A percentile compares a stretch with the other conserved stretches of the same genome.
phyloP scores from a whole-genome alignment of 768 basidiomycete species.

The Hortiboletus campestris region DNA sequence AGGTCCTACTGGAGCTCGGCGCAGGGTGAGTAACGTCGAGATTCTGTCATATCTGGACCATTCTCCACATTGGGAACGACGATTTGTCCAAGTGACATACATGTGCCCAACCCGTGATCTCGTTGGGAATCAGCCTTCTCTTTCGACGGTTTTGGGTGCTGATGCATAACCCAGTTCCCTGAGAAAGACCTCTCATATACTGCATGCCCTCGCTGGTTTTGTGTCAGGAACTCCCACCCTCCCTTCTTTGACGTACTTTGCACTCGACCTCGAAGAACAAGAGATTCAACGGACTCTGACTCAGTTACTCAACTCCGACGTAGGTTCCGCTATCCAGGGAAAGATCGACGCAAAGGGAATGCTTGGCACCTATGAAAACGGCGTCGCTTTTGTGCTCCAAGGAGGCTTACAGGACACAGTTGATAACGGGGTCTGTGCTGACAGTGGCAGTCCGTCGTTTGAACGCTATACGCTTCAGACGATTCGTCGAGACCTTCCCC shows the following conservation, averaged over 20 bases:
- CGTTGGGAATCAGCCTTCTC: background rate
- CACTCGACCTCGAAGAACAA: constrained; percentile 87
- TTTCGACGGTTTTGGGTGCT: constrained; percentile 1
- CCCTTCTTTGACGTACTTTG: constrained; percentile 77
- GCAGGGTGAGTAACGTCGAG: constrained; percentile 66
- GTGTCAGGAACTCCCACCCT: constrained; percentile 35
- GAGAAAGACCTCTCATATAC: constrained; percentile 84
- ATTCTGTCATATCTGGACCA: background rate
- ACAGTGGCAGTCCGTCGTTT: background rate
- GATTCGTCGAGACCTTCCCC: constrained; percentile 34
- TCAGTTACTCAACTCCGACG: constrained; percentile 59
- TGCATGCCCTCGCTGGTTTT: constrained; percentile 63
- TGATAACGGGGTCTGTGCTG: constrained; percentile 2
- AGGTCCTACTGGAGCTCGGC: constrained; percentile 85
- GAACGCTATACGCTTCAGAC: constrained; percentile 12
- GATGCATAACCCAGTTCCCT: constrained; percentile 54
- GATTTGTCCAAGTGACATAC: background rate
- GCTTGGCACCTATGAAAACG: constrained; percentile 90
- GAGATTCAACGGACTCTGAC: constrained; percentile 81
- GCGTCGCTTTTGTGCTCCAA: constrained; percentile 72
- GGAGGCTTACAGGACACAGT: constrained; percentile 22
- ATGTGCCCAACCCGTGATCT: background rate
- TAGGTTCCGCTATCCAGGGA: constrained; percentile 59
- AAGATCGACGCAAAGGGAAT: constrained; percentile 82
- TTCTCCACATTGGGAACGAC: background rate